Evolutionary conservation across 176 grass and related monocot species (phyloP), one percentile per base, ranked within the genome.

Genomic region (Zea mays): DNA sequence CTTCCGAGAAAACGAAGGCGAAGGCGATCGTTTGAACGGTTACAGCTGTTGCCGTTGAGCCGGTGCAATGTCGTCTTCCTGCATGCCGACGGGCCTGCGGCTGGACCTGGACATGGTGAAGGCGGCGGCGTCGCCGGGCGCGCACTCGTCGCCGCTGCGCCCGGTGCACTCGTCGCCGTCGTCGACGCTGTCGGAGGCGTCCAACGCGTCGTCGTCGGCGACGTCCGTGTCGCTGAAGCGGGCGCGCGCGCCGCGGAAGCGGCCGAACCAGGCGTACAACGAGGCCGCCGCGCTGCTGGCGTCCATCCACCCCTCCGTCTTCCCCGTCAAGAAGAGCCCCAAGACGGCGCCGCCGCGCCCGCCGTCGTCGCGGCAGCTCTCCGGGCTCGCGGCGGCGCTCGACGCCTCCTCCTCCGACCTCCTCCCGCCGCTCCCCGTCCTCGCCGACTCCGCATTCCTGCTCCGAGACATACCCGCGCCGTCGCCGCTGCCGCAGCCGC

Each of bases 251-350:
- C 91, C 94, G 10, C 72, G 94, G 36, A 97, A 97, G 73, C 81
- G 94, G 17, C 94, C 94, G 37, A 93, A 97, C 82, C 91, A 97
- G 78, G 92, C 85, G 41, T 97, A 97, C 94, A 93, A 97, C 74
- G 94, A 97, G 82, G 94, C 94, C 17, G 94, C 94, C 11, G 91
- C 91, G 50, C 87, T 97, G 39, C 91, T 97, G 6, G 92, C 94
- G 11, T 82, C 94, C 78, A 77, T 93, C 79, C 86, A 97, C 79
- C 94, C 94, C 1, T 89, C 73, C 57, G 90, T 97, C 62, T 97
- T 97, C 86, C 79, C 85, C 57, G 76, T 89, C 76, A 84, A 86
- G 73, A 91, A 97, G 76, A 90, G 62, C 86, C 71, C 87, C 75
- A 81, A 86, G 74, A 80, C 76, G 57, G 43, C 4, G 52, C 52